Conservation (phyloP, 768 basidiomycete species). For the Piloderma croceum region DNA sequence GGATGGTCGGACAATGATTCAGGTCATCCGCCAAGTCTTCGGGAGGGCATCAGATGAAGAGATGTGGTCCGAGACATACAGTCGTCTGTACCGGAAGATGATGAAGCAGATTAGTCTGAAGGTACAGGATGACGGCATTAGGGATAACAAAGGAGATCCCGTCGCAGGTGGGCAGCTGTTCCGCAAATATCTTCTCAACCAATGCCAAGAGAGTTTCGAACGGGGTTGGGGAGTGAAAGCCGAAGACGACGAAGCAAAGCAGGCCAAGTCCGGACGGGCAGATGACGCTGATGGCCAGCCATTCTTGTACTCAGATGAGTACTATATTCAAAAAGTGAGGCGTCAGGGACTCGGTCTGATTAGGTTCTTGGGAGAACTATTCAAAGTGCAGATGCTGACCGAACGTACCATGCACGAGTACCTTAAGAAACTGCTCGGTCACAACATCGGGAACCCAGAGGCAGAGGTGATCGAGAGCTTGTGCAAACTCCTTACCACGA, state of each 20-base stretch:
- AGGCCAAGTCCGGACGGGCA: too few species aligned
- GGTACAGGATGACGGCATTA: conserved; percentile 36
- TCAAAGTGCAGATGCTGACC: conserved; percentile 46
- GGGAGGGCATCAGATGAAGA: conserved; percentile 48
- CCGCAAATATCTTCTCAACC: conserved; percentile 48
- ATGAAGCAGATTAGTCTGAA: conserved; percentile 36
- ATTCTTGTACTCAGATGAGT: conserved; percentile 49
- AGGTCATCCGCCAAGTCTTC: conserved; percentile 39
- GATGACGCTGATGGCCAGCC: too few species aligned
- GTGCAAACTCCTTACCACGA: conserved; percentile 54
- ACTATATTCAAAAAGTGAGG: conserved; percentile 52
- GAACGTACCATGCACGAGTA: conserved; percentile 48
- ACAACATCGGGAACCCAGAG: conserved; percentile 47
- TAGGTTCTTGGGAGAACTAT: conserved; percentile 49
- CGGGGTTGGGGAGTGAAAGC: conserved; percentile 46
- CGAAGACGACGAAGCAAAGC: too few species aligned
- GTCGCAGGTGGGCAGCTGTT: conserved; percentile 42
- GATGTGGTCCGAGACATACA: conserved; percentile 46
- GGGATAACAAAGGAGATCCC: conserved; percentile 31
- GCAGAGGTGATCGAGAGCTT: conserved; percentile 64
- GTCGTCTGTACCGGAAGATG: conserved; percentile 37
- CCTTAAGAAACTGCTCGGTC: conserved; percentile 42
- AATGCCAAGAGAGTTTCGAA: conserved; percentile 50
- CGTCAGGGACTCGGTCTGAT: conserved; percentile 48
- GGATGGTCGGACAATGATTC: conserved; percentile 46